Base-by-base conservation (phyloP, 306 rosid species). In the Fragaria ananassa region DNA sequence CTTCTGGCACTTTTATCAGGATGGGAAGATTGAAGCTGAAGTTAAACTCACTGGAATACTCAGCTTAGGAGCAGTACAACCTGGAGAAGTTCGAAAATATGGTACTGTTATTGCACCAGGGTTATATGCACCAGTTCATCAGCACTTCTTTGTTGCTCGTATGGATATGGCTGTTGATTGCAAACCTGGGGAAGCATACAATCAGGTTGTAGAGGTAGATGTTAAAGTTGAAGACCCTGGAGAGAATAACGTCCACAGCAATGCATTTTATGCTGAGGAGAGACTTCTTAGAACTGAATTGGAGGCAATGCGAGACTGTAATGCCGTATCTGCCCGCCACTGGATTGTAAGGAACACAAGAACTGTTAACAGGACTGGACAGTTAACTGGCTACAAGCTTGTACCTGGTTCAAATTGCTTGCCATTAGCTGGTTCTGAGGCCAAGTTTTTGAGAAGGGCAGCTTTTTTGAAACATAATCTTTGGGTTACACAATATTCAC, bases 131-230 rank as follows among this genome's bases (percentile, higher is more conserved):
- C 96, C 97, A 19, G 92, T 90, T 72, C 97, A 92, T 82, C 96
- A 92, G 69, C 96, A 92, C 80, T 90, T 92, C 49, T 90, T 92
- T 72, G 97, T 93, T 84, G 95, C 97, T 72, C 98, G 97, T 63
- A 91, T 93, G 97, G 93, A 91, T 84, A 91, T 93, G 97, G 93
- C 98, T 71, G 93, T 93, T 74, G 98, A 93, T 86, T 93, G 97
- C 87, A 93, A 84, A 84, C 95, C 97, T 50, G 96, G 98, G 70
- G 98, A 93, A 81, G 87, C 95, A 81, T 80, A 85, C 84, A 93
- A 93, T 88, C 98, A 93, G 97, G 98, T 93, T 58, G 96, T 91
- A 83, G 98, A 93, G 85, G 84, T 93, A 71, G 73, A 93, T 81
- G 84, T 93, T 72, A 93, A 86, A 77, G 86, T 91, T 74, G 98